Base-by-base conservation (phyloP, 1,139 yeast species). In the Candida albicans region DNA sequence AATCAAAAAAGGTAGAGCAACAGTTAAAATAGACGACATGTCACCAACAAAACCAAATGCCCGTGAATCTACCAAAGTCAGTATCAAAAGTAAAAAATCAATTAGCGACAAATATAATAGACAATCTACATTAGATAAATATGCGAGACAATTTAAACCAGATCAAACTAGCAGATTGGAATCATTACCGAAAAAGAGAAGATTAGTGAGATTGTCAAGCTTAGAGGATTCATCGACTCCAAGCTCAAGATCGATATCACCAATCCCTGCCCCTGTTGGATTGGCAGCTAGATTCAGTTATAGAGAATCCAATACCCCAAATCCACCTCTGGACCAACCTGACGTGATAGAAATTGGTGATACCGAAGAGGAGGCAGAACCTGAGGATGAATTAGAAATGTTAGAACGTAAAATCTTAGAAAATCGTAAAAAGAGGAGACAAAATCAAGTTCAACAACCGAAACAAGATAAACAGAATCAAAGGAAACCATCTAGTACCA, bases 51-150 rank as follows among this genome's bases (percentile, higher is more conserved):
- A 55, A 28, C 46, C 54, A 3, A 51, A 51, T 28, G 52, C 50
- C 22, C 52, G 44, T 46, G 53, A 42, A 37, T 73, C 81, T 2
- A 80, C 87, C 3, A 83, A 82, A 56, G 85, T 83, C n/a, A 73
- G 75, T 27, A 61, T 81, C 36, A 79, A 72, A 52, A 81, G 81
- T 18, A 77, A 72, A 43, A 66, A 70, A 35, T 77, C 86, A 1
- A 81, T 82, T 46, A 69, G 75, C 45, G 79, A 77, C 48, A 77
- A 77, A 55, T 79, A 77, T 52, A 67, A 68, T 42, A 55, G 55
- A 47, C 60, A 61, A 44, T 56, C 51, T 43, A 56, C 61, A 9
- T 55, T 58, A 49, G 70, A 58, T 41, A 57, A 46, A 41, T 57
- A 52, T 44, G 48, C 54, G 40, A 42, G 53, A 35, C 37, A 61